Conservation (phyloP, 176 grass and related monocot genomes). For the Guadua angustifolia region DNA sequence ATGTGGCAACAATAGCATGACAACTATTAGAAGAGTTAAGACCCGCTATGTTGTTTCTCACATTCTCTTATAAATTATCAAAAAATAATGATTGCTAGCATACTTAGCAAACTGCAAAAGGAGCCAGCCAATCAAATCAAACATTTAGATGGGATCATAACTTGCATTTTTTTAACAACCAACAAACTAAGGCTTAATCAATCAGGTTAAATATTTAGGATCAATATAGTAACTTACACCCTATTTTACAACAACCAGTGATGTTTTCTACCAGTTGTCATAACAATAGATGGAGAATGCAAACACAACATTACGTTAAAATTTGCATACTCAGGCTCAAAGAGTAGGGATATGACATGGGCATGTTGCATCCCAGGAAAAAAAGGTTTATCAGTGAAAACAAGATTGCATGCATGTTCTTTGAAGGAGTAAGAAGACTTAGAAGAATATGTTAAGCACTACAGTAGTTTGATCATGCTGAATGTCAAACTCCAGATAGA, state of each 20-base stretch:
- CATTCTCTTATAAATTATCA: conserved; percentile 13
- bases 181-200: conserved; percentile 2
- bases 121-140: conserved; percentile 6
- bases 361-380: not conserved
- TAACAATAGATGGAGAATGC: not conserved
- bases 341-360: not conserved
- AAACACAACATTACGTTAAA: conserved; percentile 9
- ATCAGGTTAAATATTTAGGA: conserved; percentile 26
- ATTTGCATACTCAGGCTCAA: not conserved
- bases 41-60: not conserved
- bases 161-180: conserved; percentile 26
- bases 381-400: conserved; percentile 3
- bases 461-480: not conserved
- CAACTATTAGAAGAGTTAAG: conserved; percentile 28
- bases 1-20: not conserved
- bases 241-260: not conserved
- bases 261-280: conserved; percentile 28
- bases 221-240: not conserved
- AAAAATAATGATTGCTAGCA: not conserved
- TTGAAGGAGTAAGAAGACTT: conserved; percentile 38
- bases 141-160: conserved; percentile 25
- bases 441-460: conserved; percentile 22
- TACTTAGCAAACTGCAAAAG: conserved; percentile 7
- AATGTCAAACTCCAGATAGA: conserved; percentile 10
- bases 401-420: not conserved